These are phyloP conservation scores for Eucalyptus microcorys DNA, from an alignment of 345 rosid genomes.

Conservation along the genomic window DNA sequence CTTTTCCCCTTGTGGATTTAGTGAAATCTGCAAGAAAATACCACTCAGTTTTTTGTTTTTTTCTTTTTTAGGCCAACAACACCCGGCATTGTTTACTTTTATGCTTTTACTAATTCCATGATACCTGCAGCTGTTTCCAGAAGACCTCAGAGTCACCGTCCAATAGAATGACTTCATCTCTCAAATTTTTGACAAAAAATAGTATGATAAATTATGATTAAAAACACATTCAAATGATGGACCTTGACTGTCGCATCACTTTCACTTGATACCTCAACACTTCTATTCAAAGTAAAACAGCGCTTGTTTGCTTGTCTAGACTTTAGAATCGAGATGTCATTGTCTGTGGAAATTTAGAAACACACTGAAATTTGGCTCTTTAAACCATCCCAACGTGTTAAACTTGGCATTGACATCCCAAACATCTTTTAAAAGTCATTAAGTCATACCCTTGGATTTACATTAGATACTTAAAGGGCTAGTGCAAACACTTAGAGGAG, in stretches of 20 bases:
- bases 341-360: neutral
- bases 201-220: neutral
- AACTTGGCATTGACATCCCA: neutral
- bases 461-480: too few species aligned
- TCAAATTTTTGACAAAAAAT: neutral
- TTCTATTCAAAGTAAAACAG: neutral
- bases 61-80: neutral
- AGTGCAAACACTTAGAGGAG: too few species aligned
- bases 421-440: neutral
- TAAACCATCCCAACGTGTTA: neutral
- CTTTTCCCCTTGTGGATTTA: neutral
- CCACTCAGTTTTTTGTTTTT: neutral
- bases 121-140: neutral
- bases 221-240: neutral
- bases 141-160: neutral
- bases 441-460: neutral
- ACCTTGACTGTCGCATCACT: neutral
- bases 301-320: neutral
- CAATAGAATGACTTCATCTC: neutral
- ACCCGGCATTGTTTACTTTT: neutral
- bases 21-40: neutral
- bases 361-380: accelerated
- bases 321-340: neutral
- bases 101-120: neutral
- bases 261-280: neutral